Percentiles rank a stretch among this genome's conserved stretches.
Evolutionary conservation across 345 rosid species (phyloP).

Genomic region (Melaleuca quinquenervia): DNA sequence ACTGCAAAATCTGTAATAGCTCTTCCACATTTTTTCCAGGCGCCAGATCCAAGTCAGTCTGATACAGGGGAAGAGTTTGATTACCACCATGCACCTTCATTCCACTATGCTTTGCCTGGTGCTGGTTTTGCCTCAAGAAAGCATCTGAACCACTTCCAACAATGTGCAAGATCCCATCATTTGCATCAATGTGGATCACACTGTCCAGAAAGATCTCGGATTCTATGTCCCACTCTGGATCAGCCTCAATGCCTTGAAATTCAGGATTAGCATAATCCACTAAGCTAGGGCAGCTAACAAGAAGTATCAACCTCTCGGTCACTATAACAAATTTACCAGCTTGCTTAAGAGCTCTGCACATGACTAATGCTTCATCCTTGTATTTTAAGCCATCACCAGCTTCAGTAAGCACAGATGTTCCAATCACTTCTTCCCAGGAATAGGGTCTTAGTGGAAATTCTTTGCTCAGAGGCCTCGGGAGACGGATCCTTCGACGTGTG

Average conservation of each 20-base stretch:
- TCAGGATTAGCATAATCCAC: constrained; percentile 53
- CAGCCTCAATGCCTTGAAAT: constrained; percentile 51
- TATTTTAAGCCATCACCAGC: constrained; percentile 48
- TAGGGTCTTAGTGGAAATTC: constrained; percentile 79
- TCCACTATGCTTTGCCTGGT: constrained; percentile 29
- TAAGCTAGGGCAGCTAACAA: constrained; percentile 54
- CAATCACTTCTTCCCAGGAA: constrained; percentile 92
- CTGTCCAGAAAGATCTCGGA: constrained; percentile 63
- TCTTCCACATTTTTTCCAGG: constrained; percentile 43
- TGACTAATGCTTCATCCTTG: constrained; percentile 48
- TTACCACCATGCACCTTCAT: constrained; percentile 41
- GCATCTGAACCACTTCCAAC: constrained; percentile 75
- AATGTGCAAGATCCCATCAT: constrained; percentile 46
- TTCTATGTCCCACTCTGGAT: constrained; percentile 65
- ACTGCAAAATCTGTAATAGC: constrained; percentile 36
- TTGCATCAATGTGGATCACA: constrained; percentile 52
- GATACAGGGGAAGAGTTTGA: constrained; percentile 62
- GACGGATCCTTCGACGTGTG: constrained; percentile 49
- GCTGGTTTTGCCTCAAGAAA: constrained; percentile 42
- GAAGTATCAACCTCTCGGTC: constrained; percentile 51
- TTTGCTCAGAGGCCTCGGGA: constrained; percentile 71
- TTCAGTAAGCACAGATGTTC: constrained; percentile 56
- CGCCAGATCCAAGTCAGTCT: constrained; percentile 53
- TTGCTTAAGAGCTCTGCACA: constrained; percentile 65
- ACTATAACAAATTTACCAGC: constrained; percentile 58